Percentiles rank a stretch among this genome's conserved stretches.
Evolutionary conservation across 345 rosid genomes (phyloP).

Genomic region (Aethionema arabicum): DNA sequence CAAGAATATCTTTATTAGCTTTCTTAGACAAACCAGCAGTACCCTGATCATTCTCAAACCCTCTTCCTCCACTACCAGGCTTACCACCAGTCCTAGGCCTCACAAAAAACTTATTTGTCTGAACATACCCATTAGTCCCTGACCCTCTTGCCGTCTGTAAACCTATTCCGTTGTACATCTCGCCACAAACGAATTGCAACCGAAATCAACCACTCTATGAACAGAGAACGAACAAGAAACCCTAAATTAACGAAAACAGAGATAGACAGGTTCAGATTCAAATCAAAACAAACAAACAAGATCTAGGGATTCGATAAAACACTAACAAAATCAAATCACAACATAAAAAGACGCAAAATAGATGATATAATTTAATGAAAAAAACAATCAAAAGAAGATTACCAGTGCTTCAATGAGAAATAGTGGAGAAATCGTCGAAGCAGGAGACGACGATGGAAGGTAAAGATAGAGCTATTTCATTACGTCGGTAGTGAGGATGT

Average conservation of each 20-base stretch:
- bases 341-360: not conserved
- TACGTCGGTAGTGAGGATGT: no score
- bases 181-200: conserved; percentile 2
- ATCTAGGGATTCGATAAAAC: conserved; percentile 1
- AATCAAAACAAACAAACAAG: conserved; percentile 13
- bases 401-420: conserved; percentile 5
- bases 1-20: conserved; percentile 79
- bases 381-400: not conserved
- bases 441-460: no score
- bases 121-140: conserved; percentile 91
- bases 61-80: conserved; percentile 52
- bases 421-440: no score
- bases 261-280: conserved; percentile 30
- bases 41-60: conserved; percentile 79
- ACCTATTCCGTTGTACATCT: conserved; percentile 90
- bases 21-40: conserved; percentile 81
- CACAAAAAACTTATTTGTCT: conserved; percentile 82
- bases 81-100: conserved; percentile 61
- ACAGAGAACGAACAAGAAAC: not conserved
- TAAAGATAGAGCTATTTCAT: no score
- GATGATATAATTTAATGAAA: not conserved
- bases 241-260: conserved; percentile 10
- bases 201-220: conserved; percentile 18
- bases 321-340: conserved; percentile 12
- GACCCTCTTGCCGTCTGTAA: conserved; percentile 96